A percentile compares a stretch with the other conserved stretches of the same genome.
These are phyloP conservation scores for Leccinum pachyderme DNA, from an alignment of 1,284 basidiomycete genomes.

Conservation along the genomic window DNA sequence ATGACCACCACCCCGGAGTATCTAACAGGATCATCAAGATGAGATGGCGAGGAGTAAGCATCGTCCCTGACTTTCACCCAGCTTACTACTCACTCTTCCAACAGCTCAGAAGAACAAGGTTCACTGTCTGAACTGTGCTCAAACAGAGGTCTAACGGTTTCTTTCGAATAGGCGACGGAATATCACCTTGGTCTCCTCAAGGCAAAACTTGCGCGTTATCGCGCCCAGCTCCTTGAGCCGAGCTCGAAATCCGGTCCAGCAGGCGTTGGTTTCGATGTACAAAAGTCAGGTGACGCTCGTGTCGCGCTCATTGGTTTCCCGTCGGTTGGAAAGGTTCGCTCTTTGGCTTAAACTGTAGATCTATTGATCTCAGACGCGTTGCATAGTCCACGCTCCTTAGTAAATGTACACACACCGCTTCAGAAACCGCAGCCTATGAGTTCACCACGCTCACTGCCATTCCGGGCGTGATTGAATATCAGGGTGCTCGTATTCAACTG, in stretches of 20 bases:
- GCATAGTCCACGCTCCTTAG: conserved; percentile 85
- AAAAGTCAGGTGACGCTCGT: conserved; percentile 92
- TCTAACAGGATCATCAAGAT: conserved; percentile 49
- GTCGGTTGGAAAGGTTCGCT: conserved; percentile 82
- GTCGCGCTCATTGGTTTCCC: conserved; percentile 94
- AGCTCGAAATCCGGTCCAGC: conserved; percentile 76
- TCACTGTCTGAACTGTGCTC: background rate
- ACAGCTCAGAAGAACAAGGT: conserved; percentile 92
- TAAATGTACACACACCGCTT: conserved; percentile 90
- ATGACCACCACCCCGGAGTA: background rate
- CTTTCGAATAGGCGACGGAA: conserved; percentile 75
- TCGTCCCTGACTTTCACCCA: conserved; percentile 1
- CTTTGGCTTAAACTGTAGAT: background rate
- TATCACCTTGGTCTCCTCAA: conserved; percentile 88
- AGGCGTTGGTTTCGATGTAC: conserved; percentile 90
- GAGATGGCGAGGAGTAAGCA: conserved; percentile 82
- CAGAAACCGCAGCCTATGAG: conserved; percentile 90
- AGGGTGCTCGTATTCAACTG: conserved; percentile 90
- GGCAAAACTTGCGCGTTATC: conserved; percentile 89
- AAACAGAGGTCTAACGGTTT: conserved; percentile 16
- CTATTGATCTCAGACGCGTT: conserved; percentile 9
- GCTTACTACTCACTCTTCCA: conserved; percentile 7
- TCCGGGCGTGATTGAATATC: conserved; percentile 91
- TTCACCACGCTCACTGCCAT: conserved; percentile 96
- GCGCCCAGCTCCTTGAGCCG: conserved; percentile 87